Conservation (phyloP, 495 filamentous ascomycete genomes). For the Penicillium paradoxum region DNA sequence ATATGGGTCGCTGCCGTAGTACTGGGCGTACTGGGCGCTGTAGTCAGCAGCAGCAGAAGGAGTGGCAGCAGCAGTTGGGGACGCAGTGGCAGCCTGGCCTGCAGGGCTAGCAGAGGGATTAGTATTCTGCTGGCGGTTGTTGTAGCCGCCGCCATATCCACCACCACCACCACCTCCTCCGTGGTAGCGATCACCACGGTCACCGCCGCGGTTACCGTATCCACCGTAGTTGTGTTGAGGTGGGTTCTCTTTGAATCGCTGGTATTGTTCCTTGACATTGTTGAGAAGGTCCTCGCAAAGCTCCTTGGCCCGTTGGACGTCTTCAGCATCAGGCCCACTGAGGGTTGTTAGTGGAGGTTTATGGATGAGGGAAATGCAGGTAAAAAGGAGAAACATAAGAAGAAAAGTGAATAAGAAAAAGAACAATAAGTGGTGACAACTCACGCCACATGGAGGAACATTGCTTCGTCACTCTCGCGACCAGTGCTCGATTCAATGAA, state of each 20-base stretch:
- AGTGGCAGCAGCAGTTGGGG: slow-evolving; percentile 31
- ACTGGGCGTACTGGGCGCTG: slow-evolving; percentile 79
- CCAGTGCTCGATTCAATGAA: slow-evolving; percentile 82
- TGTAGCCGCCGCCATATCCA: slow-evolving; percentile 32
- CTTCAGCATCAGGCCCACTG: slow-evolving; percentile 79
- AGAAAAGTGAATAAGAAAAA: neutral
- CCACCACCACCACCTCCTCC: slow-evolving; percentile 26
- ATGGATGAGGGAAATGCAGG: neutral
- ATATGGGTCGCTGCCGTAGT: slow-evolving; percentile 79
- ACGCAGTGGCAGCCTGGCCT: slow-evolving; percentile 28
- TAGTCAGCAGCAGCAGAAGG: slow-evolving; percentile 50
- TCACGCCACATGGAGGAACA: slow-evolving; percentile 94
- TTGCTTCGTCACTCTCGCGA: slow-evolving; percentile 85
- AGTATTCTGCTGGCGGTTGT: slow-evolving; percentile 33
- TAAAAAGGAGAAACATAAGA: neutral
- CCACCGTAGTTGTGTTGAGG: slow-evolving; percentile 59
- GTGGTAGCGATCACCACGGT: slow-evolving; percentile 15
- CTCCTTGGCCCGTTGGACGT: slow-evolving; percentile 82
- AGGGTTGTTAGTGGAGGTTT: slow-evolving; percentile 25
- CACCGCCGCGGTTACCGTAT: slow-evolving; percentile 44
- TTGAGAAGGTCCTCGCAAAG: slow-evolving; percentile 80
- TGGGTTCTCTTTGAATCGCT: slow-evolving; percentile 81
- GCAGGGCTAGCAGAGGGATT: slow-evolving; percentile 35
- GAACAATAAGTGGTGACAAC: slow-evolving; percentile 5
- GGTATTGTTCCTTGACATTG: slow-evolving; percentile 81